Conservation (phyloP, 1,284 basidiomycete species). For the Somion occarium region DNA sequence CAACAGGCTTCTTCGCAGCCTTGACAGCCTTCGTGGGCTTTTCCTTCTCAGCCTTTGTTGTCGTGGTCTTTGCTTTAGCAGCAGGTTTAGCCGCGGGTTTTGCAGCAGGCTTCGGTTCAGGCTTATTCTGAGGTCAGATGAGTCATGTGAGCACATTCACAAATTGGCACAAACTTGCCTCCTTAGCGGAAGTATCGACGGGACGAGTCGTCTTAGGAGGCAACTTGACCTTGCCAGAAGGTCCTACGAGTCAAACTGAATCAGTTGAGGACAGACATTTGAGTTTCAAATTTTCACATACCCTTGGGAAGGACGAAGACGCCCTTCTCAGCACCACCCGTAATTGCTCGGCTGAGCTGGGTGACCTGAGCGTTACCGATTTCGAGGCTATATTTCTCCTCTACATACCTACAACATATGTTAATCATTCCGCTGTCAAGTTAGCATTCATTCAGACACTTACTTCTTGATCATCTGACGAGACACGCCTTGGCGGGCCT, state of each 20-base stretch:
- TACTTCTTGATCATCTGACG: slow-evolving; percentile 93
- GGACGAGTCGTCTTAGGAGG: slow-evolving; percentile 55
- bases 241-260: slow-evolving; percentile 37
- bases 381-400: slow-evolving; percentile 74
- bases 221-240: slow-evolving; percentile 82
- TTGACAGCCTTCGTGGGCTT: slow-evolving; percentile 7
- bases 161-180: slow-evolving; percentile 41
- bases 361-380: slow-evolving; percentile 75
- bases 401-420: slow-evolving; percentile 53
- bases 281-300: slow-evolving; percentile 21
- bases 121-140: slow-evolving; percentile 48
- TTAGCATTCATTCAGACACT: slow-evolving; percentile 8
- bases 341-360: slow-evolving; percentile 81
- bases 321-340: slow-evolving; percentile 74
- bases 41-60: slow-evolving; percentile 7
- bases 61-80: slow-evolving; percentile 8
- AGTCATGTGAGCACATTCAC: slow-evolving; percentile 15
- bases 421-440: background rate
- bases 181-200: slow-evolving; percentile 56
- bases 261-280: background rate
- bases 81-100: slow-evolving; percentile 19
- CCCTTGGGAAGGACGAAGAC: slow-evolving; percentile 87
- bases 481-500: slow-evolving; percentile 82
- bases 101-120: slow-evolving; percentile 30
- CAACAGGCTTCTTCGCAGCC: slow-evolving; percentile 17